Conservation (phyloP, 768 basidiomycete species). For the Tylopilus sp. region DNA sequence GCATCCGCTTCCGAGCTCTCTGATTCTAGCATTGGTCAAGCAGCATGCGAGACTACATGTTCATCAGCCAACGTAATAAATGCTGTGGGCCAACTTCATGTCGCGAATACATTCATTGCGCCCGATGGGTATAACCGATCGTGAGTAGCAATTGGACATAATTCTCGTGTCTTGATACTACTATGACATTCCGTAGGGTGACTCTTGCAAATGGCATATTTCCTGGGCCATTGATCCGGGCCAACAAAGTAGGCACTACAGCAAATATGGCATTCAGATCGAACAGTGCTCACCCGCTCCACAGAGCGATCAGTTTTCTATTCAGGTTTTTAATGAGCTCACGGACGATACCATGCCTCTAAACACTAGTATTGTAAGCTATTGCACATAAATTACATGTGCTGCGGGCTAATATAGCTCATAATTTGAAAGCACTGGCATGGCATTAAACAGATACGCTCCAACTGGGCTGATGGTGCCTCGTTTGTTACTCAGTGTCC, state of each 20-base stretch:
- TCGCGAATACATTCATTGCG: background rate
- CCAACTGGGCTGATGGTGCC: constrained; percentile 3
- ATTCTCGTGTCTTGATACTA: background rate
- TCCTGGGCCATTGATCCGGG: constrained; percentile 43
- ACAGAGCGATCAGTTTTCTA: background rate
- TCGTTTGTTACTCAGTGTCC: constrained; percentile 3
- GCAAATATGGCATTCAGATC: background rate
- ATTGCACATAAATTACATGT: constrained; percentile 13
- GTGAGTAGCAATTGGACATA: background rate
- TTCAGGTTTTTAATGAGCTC: background rate
- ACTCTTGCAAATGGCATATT: constrained; percentile 10
- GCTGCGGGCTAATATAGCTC: constrained; percentile 2
- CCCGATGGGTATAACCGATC: constrained; percentile 3
- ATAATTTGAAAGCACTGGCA: constrained; percentile 1
- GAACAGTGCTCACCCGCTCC: background rate
- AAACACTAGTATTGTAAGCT: constrained; percentile 37
- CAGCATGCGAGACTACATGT: background rate
- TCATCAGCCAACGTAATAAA: background rate
- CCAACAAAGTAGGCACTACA: constrained; percentile 29
- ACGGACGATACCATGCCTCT: constrained; percentile 45
- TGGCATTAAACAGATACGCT: background rate
- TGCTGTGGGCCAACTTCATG: background rate
- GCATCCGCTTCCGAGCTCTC: background rate
- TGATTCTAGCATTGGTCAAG: background rate
- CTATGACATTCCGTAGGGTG: background rate